phyloP scores from a whole-genome alignment of 163 green algal species.

The Chloromonas sp. region DNA sequence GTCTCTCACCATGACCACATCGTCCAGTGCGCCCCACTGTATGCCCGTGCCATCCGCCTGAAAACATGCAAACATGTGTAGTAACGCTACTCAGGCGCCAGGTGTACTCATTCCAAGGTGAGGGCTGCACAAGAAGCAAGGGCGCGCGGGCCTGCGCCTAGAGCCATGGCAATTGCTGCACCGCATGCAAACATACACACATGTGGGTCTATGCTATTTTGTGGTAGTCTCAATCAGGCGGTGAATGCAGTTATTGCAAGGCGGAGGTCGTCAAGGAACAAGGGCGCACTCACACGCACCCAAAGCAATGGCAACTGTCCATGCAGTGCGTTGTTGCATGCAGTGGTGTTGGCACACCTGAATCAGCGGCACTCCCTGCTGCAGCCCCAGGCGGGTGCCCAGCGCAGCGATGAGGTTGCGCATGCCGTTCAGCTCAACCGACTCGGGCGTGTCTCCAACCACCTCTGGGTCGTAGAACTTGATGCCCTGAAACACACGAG shows the following conservation, averaged over 20 bases:
- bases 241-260: too few relatives aligned
- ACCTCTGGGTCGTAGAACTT: conserved; percentile 83
- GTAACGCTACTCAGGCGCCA: too few relatives aligned
- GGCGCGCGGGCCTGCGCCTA: too few relatives aligned
- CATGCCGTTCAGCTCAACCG: conserved; percentile 30
- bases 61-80: too few relatives aligned
- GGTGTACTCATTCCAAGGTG: too few relatives aligned
- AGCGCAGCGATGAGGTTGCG: conserved; percentile 41
- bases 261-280: too few relatives aligned
- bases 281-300: too few relatives aligned
- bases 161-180: neutral
- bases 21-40: conserved; percentile 79
- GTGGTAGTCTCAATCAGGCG: neutral
- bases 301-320: neutral
- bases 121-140: too few relatives aligned
- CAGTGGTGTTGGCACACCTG: conserved; percentile 4
- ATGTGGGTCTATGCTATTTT: neutral
- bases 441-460: conserved; percentile 62
- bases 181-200: neutral
- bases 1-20: conserved; percentile 88
- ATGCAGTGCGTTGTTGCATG: neutral
- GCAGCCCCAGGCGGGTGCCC: conserved; percentile 26
- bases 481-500: conserved; percentile 49
- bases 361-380: conserved; percentile 7
- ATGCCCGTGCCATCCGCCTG: conserved; percentile 14